Evolutionary conservation across 257 asterid species (phyloP).

Genomic region (Nicotiana tomentosiformis): DNA sequence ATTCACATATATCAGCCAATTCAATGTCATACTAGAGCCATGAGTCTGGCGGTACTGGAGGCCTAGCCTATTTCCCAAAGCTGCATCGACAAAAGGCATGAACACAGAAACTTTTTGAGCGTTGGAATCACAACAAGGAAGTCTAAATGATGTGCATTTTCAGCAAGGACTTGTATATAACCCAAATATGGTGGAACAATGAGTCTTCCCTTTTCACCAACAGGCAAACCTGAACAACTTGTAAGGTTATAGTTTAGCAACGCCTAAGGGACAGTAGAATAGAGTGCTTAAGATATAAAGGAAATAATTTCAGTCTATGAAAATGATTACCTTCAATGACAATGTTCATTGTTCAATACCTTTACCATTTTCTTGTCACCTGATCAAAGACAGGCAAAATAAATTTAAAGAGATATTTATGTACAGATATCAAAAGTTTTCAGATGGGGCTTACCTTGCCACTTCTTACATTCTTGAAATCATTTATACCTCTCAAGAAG

Average conservation of each 20-base stretch:
- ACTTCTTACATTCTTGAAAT: no score
- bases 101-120: not conserved
- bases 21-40: slow-evolving; percentile 14
- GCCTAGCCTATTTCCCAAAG: not conserved
- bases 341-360: no score
- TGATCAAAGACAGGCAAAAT: no score
- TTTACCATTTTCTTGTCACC: no score
- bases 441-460: no score
- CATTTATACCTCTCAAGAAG: no score
- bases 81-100: not conserved
- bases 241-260: not conserved
- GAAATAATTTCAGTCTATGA: not conserved
- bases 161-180: not conserved
- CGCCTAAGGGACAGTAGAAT: not conserved
- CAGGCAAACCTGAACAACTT: not conserved
- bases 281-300: not conserved
- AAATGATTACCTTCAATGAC: no score
- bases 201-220: no score
- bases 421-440: no score
- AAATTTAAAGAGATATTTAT: no score
- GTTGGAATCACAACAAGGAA: not conserved
- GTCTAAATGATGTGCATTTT: not conserved
- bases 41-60: slow-evolving; percentile 1
- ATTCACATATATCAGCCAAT: slow-evolving; percentile 5
- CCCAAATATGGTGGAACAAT: no score